These are phyloP conservation scores for Daldinia childiae DNA, from an alignment of 495 filamentous ascomycete genomes.

Conservation along the genomic window DNA sequence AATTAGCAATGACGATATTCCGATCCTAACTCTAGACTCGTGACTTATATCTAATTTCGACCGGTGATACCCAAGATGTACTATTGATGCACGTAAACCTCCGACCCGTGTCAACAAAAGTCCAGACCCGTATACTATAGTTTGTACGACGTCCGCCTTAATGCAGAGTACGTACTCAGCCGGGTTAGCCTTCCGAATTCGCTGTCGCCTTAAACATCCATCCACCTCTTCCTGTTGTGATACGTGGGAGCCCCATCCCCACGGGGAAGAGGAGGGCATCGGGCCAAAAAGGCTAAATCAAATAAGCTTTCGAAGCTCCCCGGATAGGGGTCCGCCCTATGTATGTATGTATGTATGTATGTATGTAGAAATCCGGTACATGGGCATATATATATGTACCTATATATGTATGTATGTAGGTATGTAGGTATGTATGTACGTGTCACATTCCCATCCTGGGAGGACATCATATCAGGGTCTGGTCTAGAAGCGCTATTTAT, in stretches of 20 bases:
- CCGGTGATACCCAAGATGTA: neutral
- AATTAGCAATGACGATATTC: neutral
- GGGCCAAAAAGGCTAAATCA: slow-evolving; percentile 23
- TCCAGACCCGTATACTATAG: neutral
- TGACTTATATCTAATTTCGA: neutral
- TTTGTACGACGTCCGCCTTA: neutral
- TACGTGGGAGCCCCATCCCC: slow-evolving; percentile 20
- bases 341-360: too few species aligned
- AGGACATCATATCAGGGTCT: neutral
- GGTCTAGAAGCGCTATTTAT: slow-evolving; percentile 36
- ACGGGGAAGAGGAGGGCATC: slow-evolving; percentile 18
- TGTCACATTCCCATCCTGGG: slow-evolving; percentile 9
- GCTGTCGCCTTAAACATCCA: slow-evolving; percentile 9
- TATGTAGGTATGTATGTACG: neutral
- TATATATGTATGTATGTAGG: neutral
- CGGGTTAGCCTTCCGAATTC: slow-evolving; percentile 11
- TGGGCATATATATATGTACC: neutral
- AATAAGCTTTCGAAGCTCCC: slow-evolving; percentile 7
- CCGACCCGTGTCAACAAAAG: neutral
- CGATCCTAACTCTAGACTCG: neutral
- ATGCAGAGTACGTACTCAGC: neutral
- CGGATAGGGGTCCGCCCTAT: neutral
- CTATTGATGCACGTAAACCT: neutral
- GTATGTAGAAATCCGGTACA: too few species aligned
- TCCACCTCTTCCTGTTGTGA: slow-evolving; percentile 1